These are phyloP conservation scores for Fusarium tjaetaba DNA, from an alignment of 2,329 filamentous ascomycete genomes.

Conservation along the genomic window DNA sequence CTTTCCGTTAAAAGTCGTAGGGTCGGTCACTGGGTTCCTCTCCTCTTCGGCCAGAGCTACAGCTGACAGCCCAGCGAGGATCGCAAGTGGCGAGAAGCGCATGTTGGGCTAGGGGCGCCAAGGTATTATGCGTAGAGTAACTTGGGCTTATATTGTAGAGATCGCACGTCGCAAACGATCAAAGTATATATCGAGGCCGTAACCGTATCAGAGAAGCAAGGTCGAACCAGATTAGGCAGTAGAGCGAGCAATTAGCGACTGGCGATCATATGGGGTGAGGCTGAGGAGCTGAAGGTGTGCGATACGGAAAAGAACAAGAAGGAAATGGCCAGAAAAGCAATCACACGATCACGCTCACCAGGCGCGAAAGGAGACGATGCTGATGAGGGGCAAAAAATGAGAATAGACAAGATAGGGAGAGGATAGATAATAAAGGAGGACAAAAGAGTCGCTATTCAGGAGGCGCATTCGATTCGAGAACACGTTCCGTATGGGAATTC, in stretches of 20 bases:
- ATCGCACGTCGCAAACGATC: not conserved
- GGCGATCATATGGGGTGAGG: slow-evolving; percentile 26
- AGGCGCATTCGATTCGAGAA: slow-evolving; percentile 37
- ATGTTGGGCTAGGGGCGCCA: slow-evolving; percentile 39
- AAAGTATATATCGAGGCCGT: not conserved
- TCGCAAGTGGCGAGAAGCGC: slow-evolving; percentile 52
- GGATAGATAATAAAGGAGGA: slow-evolving; percentile 24
- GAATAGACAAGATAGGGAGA: slow-evolving; percentile 9
- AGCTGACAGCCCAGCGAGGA: slow-evolving; percentile 57
- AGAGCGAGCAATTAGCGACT: slow-evolving; percentile 26
- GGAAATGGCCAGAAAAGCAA: slow-evolving; percentile 20
- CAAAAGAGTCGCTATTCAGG: slow-evolving; percentile 25
- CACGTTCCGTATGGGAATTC: slow-evolving; percentile 34
- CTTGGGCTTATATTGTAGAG: not conserved
- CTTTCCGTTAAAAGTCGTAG: slow-evolving; percentile 73
- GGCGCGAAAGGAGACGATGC: slow-evolving; percentile 26
- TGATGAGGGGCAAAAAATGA: slow-evolving; percentile 24
- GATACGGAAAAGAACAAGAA: slow-evolving; percentile 14
- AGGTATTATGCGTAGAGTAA: not conserved
- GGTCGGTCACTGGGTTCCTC: slow-evolving; percentile 44
- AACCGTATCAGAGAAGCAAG: slow-evolving; percentile 4
- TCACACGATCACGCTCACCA: slow-evolving; percentile 32
- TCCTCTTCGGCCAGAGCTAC: slow-evolving; percentile 49
- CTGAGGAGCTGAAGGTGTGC: slow-evolving; percentile 11
- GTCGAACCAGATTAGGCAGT: slow-evolving; percentile 13